Conservation (phyloP, 179 eudicot species). For the Gypsophila paniculata region DNA sequence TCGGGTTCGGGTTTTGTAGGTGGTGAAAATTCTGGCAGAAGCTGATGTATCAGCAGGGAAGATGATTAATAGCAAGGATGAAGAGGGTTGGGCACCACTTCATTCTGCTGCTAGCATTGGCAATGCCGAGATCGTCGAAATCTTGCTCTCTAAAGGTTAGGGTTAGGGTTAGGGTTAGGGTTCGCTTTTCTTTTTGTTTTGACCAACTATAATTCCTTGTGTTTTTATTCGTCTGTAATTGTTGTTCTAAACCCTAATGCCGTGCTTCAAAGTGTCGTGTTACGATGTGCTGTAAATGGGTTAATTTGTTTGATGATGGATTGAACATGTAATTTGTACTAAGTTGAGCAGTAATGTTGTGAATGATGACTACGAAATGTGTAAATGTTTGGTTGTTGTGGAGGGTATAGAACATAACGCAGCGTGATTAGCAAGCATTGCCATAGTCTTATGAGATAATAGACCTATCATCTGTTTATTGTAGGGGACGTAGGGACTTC, state of each 20-base stretch:
- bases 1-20: background rate
- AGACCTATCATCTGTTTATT: background rate
- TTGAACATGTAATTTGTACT: no score
- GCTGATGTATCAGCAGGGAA: conserved; percentile 41
- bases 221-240: background rate
- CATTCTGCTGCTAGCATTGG: conserved; percentile 97
- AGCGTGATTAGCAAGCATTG: no score
- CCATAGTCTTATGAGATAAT: no score
- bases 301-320: no score
- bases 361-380: no score
- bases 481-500: background rate
- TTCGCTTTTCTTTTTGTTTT: background rate
- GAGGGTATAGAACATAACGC: no score
- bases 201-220: background rate
- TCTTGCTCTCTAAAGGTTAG: conserved; percentile 58
- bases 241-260: background rate
- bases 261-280: background rate
- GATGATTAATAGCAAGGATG: conserved; percentile 68
- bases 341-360: no score
- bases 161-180: background rate
- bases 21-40: conserved; percentile 49
- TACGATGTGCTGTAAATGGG: background rate
- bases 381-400: no score
- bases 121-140: conserved; percentile 53
- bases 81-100: conserved; percentile 94